A percentile compares a stretch with the other conserved stretches of the same genome.
Conservation (phyloP, 148 eudicot genomes). For the Amaranthus palmeri region DNA sequence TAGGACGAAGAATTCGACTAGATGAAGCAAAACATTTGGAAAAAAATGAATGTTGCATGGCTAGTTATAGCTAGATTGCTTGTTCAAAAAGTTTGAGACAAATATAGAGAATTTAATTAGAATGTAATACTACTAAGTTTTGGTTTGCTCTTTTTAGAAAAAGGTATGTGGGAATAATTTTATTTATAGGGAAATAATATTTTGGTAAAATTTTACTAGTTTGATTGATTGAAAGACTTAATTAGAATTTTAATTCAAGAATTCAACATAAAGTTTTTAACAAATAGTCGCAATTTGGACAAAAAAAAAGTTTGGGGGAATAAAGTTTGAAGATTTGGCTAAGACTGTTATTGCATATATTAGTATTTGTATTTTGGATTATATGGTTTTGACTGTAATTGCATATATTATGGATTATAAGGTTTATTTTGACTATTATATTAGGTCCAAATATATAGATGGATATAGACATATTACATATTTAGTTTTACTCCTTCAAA, state of each 20-base stretch:
- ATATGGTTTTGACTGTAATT: not conserved
- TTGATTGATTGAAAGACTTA: not conserved
- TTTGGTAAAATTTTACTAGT: not conserved
- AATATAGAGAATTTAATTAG: not conserved
- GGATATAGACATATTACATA: no score
- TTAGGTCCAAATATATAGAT: no score
- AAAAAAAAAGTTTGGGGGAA: not conserved
- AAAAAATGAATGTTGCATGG: slow-evolving; percentile 30
- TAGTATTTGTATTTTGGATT: no score
- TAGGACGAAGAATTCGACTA: not conserved
- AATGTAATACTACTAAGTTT: not conserved
- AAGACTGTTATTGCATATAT: slow-evolving; percentile 11
- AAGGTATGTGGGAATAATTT: not conserved
- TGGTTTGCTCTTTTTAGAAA: not conserved
- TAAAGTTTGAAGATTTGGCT: slow-evolving; percentile 14
- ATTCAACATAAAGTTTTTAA: slow-evolving; percentile 5
- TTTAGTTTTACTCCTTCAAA: slow-evolving; percentile 31
- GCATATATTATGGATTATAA: not conserved
- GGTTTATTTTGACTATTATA: no score
- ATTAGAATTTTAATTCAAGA: slow-evolving; percentile 9
- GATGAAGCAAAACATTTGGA: slow-evolving; percentile 13
- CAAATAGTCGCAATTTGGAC: slow-evolving; percentile 16
- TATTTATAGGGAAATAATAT: not conserved
- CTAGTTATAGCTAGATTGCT: not conserved
- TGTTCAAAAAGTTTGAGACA: not conserved